Conservation (phyloP, 1,284 basidiomycete species). For the Cryptococcus wingfieldii region DNA sequence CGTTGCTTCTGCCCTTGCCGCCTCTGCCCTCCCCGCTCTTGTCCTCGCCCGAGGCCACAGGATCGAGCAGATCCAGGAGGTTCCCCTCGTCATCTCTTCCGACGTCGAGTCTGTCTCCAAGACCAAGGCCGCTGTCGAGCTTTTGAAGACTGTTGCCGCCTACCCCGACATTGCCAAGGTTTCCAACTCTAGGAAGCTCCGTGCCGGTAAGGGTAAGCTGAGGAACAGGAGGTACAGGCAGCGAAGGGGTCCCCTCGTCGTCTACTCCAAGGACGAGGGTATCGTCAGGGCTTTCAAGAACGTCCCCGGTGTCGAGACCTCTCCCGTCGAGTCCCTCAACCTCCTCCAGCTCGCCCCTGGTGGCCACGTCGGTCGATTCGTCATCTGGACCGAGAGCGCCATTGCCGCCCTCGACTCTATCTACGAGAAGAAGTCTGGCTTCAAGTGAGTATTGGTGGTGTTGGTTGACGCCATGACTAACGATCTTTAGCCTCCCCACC, state of each 20-base stretch:
- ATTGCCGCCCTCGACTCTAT: slow-evolving; percentile 90
- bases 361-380: slow-evolving; percentile 97
- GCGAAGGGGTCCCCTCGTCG: slow-evolving; percentile 93
- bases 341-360: slow-evolving; percentile 98
- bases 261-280: slow-evolving; percentile 97
- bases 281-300: slow-evolving; percentile 99
- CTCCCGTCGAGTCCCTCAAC: slow-evolving; percentile 92
- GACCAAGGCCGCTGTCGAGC: slow-evolving; percentile 95
- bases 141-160: slow-evolving; percentile 87
- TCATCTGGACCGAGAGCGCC: slow-evolving; percentile 98
- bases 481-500: slow-evolving; percentile 64
- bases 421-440: slow-evolving; percentile 95
- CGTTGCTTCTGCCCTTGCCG: slow-evolving; percentile 94
- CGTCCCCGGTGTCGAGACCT: slow-evolving; percentile 96
- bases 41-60: slow-evolving; percentile 99
- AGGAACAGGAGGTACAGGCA: slow-evolving; percentile 96
- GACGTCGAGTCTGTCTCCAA: slow-evolving; percentile 82
- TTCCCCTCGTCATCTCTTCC: slow-evolving; percentile 85
- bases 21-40: slow-evolving; percentile 94
- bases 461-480: not conserved
- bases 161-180: slow-evolving; percentile 95
- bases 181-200: slow-evolving; percentile 93
- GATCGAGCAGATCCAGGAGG: slow-evolving; percentile 95
- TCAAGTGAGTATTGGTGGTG: slow-evolving; percentile 58
- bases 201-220: slow-evolving; percentile 96